Conservation (phyloP, 192 early-diverging fungal species). For the Coemansia sp. region DNA sequence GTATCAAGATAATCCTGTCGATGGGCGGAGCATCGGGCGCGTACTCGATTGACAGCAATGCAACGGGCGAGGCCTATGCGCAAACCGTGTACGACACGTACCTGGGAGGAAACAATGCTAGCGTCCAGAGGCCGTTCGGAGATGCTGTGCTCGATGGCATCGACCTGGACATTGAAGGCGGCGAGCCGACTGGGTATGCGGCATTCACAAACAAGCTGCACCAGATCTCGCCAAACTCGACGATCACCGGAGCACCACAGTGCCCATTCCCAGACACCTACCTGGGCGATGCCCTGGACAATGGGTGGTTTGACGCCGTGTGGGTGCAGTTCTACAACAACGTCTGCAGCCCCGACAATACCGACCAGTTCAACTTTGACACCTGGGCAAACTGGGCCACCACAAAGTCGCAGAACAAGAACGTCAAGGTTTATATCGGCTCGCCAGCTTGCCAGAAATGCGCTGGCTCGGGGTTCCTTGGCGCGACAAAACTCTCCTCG, state of each 20-base stretch:
- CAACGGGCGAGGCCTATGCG: constrained; percentile 55
- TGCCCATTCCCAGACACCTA: constrained; percentile 63
- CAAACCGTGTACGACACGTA: constrained; percentile 61
- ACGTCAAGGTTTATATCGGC: constrained; percentile 63
- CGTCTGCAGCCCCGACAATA: constrained; percentile 57
- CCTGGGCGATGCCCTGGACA: constrained; percentile 57
- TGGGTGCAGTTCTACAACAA: constrained; percentile 73
- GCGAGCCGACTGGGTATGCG: constrained; percentile 50
- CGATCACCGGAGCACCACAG: constrained; percentile 62
- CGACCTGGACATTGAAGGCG: constrained; percentile 63
- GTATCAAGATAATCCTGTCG: constrained; percentile 61
- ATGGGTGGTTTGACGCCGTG: constrained; percentile 64
- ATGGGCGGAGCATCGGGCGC: constrained; percentile 67
- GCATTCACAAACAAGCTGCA: constrained; percentile 55
- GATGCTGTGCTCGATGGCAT: constrained; percentile 62
- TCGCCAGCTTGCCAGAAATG: constrained; percentile 58
- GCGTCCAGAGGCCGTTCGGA: constrained; percentile 56
- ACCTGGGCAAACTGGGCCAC: constrained; percentile 64
- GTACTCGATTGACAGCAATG: constrained; percentile 53
- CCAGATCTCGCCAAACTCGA: constrained; percentile 47
- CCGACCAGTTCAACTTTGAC: constrained; percentile 56
- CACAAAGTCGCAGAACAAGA: constrained; percentile 54
- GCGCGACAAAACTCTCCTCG: constrained; percentile 21
- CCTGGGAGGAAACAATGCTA: constrained; percentile 56
- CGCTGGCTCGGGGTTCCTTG: constrained; percentile 58